A percentile compares a stretch with the other conserved stretches of the same genome.
phyloP scores from a whole-genome alignment of 805 yeast species.

The Zygosaccharomyces gambellarensis region DNA sequence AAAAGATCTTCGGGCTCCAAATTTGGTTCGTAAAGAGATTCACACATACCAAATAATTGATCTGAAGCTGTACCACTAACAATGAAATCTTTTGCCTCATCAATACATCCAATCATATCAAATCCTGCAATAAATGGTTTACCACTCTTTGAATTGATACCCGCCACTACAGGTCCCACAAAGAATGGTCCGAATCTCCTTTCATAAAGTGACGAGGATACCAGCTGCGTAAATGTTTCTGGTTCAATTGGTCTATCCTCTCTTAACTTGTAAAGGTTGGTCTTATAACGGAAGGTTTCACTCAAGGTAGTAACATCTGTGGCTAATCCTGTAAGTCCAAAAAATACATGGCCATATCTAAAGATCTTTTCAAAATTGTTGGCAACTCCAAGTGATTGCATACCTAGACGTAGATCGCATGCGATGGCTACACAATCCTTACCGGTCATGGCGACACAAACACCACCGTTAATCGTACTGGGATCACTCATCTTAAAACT shows the following conservation, averaged over 20 bases:
- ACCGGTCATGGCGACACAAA: constrained; percentile 98
- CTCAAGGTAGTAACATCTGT: constrained; percentile 84
- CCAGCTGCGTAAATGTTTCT: constrained; percentile 84
- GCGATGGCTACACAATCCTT: constrained; percentile 98
- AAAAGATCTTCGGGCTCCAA: constrained; percentile 92
- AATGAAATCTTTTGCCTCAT: constrained; percentile 87
- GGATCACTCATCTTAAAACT: constrained; percentile 59
- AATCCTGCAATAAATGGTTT: constrained; percentile 93
- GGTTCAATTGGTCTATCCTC: constrained; percentile 95
- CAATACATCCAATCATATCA: constrained; percentile 95
- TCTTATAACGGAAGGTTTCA: constrained; percentile 76
- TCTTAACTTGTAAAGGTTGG: constrained; percentile 81
- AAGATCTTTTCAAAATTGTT: constrained; percentile 92
- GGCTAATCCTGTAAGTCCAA: constrained; percentile 94
- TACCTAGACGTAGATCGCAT: constrained; percentile 88
- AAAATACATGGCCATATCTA: constrained; percentile 75
- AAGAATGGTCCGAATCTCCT: constrained; percentile 94
- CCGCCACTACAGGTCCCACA: constrained; percentile 95
- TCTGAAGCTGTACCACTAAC: constrained; percentile 97
- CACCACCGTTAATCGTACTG: constrained; percentile 82
- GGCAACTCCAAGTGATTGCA: constrained; percentile 86
- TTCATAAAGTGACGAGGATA: constrained; percentile 84
- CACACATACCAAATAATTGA: constrained; percentile 98
- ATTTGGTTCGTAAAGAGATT: constrained; percentile 87
- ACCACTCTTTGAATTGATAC: constrained; percentile 73